These are phyloP conservation scores for Monosporozyma unispora DNA, from an alignment of 805 yeast species.

Conservation along the genomic window DNA sequence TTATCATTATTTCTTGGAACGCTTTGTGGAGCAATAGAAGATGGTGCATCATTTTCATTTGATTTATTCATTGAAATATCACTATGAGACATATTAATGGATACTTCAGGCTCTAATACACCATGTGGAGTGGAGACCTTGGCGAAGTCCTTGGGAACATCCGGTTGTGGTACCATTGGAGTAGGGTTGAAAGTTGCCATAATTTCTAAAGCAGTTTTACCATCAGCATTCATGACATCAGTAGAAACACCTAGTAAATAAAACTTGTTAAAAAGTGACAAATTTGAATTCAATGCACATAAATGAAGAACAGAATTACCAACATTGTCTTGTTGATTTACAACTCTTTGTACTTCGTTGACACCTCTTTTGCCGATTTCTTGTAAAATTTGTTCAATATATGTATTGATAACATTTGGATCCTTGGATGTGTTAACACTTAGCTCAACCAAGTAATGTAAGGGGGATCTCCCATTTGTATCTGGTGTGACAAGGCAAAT, in stretches of 20 bases:
- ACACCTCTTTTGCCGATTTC: slow-evolving; percentile 34
- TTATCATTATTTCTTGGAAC: not conserved
- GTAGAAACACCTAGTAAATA: slow-evolving; percentile 28
- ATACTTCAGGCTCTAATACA: not conserved
- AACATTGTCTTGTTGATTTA: slow-evolving; percentile 68
- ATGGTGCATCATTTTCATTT: not conserved
- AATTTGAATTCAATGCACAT: slow-evolving; percentile 38
- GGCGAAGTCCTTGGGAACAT: not conserved
- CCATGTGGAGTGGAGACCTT: not conserved
- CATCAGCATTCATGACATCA: slow-evolving; percentile 22
- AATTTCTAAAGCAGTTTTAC: slow-evolving; percentile 25
- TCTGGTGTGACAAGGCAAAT: slow-evolving; percentile 66
- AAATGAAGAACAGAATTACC: slow-evolving; percentile 86
- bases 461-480: slow-evolving; percentile 59
- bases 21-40: not conserved
- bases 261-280: slow-evolving; percentile 26
- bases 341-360: slow-evolving; percentile 43
- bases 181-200: not conserved
- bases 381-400: slow-evolving; percentile 42
- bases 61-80: not conserved
- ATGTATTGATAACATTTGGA: slow-evolving; percentile 44
- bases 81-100: not conserved
- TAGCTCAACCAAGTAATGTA: slow-evolving; percentile 57
- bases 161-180: slow-evolving; percentile 11
- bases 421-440: slow-evolving; percentile 41